Percentiles rank a stretch among this genome's conserved stretches.
Conservation (phyloP, 2,329 filamentous ascomycete species). For the Aspergillus tanneri region DNA sequence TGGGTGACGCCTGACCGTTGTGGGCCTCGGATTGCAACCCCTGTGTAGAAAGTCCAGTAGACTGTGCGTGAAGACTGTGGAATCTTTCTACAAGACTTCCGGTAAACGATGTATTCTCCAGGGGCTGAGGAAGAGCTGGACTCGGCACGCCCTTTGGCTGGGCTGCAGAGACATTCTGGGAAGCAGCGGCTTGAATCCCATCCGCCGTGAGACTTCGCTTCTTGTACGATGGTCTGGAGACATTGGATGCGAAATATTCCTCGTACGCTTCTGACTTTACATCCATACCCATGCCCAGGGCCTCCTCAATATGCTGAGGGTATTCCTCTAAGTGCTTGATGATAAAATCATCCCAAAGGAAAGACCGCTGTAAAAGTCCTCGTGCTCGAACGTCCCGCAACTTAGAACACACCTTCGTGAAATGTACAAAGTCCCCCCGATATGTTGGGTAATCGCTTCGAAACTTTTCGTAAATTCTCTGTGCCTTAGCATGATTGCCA, state of each 20-base stretch:
- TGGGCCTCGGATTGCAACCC: constrained; percentile 13
- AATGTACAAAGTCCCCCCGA: constrained; percentile 38
- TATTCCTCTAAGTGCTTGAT: constrained; percentile 42
- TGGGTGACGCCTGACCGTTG: constrained; percentile 11
- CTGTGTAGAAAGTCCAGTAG: constrained; percentile 15
- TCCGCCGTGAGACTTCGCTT: constrained; percentile 38
- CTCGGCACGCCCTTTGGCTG: constrained; percentile 2
- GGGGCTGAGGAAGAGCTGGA: neutral
- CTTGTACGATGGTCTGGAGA: constrained; percentile 34
- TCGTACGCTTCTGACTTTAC: constrained; percentile 37
- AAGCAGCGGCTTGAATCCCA: constrained; percentile 32
- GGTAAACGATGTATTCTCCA: constrained; percentile 24
- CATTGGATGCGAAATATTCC: constrained; percentile 38
- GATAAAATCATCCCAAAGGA: constrained; percentile 49
- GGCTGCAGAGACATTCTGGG: constrained; percentile 19
- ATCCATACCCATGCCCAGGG: constrained; percentile 20
- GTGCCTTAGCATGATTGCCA: constrained; percentile 23
- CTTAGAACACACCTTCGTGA: constrained; percentile 39
- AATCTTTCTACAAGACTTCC: constrained; percentile 27
- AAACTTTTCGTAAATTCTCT: constrained; percentile 38
- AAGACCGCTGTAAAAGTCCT: constrained; percentile 35
- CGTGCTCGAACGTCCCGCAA: constrained; percentile 33
- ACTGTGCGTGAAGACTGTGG: constrained; percentile 26
- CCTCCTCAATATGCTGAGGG: constrained; percentile 32
- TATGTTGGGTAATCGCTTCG: constrained; percentile 42